Percentiles rank a stretch among this genome's conserved stretches.
phyloP scores from a whole-genome alignment of 2,329 filamentous ascomycete genomes.

The Xylariaceae sp. region DNA sequence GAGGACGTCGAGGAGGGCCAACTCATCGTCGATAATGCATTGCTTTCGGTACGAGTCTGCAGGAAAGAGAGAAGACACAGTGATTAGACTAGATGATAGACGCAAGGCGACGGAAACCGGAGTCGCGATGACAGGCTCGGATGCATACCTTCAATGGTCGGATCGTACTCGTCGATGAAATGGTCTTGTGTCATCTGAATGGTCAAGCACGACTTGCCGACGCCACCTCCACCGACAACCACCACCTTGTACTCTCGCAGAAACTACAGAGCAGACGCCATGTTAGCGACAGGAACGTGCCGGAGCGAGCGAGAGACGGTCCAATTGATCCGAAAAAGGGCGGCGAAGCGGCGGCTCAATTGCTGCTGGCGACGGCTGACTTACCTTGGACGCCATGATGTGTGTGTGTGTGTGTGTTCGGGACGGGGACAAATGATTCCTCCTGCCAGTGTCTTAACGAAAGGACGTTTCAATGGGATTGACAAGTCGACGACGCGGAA shows the following conservation, averaged over 20 bases:
- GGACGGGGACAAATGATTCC: conserved; percentile 15
- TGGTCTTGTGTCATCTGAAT: conserved; percentile 95
- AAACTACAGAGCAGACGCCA: conserved; percentile 49
- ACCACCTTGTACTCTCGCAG: conserved; percentile 93
- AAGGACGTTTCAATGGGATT: conserved; percentile 4
- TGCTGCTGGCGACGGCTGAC: conserved; percentile 15
- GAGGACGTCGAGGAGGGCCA: conserved; percentile 93
- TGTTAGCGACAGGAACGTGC: conserved; percentile 18
- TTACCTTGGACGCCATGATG: conserved; percentile 39
- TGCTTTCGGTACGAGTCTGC: conserved; percentile 99
- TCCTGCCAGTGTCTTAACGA: conserved; percentile 19
- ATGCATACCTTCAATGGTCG: conserved; percentile 88
- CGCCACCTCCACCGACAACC: conserved; percentile 94
- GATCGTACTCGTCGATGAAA: conserved; percentile 99
- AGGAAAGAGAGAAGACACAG: too few relatives aligned
- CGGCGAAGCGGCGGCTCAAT: background rate
- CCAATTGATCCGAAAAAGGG: conserved; percentile 2
- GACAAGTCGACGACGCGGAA: conserved; percentile 1
- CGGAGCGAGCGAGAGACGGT: background rate
- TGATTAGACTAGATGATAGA: too few relatives aligned
- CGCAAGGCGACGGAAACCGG: background rate
- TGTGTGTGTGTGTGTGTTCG: conserved; percentile 6
- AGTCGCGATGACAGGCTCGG: conserved; percentile 3
- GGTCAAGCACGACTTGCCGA: conserved; percentile 98
- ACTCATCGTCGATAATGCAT: conserved; percentile 97